Evolutionary conservation across 257 asterid genomes (phyloP), one percentile per base, ranked within the genome.

Genomic region (Fraxinus quadrangulata): DNA sequence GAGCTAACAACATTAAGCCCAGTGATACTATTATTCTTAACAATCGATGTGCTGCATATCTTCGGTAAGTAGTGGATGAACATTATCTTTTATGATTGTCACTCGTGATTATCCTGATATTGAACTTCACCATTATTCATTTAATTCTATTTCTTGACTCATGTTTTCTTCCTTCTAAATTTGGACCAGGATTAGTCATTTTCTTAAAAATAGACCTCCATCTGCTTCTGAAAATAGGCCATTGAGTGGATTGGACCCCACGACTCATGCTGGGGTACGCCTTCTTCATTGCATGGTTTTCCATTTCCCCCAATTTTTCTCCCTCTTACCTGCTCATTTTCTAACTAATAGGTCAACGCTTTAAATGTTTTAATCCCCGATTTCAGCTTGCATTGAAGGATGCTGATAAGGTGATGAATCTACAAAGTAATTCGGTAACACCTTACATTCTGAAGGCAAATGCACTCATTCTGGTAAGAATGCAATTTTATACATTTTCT

Each of bases 301-400:
- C 54, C 74, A 19, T 56, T 56, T 13, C 36, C 72, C 54, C 40
- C 9, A n/a, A 36, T 30, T 16, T 21, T 45, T 10, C 39, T 33
- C n/a, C 45, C 67, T 70, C 73, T 63, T 81, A 31, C 54, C 59
- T 75, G 65, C 63, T 19, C 33, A 28, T 66, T 37, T 75, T 49
- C 70, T 26, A 23, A 75, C 70, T 26, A 23, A 75, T 21, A 51
- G n/a, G n/a, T 59, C 74, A 19, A 70, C 63, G 66, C 31, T 77
- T 75, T 69, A 28, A 42, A 72, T 42, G 66, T 42, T 69, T 54
- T 72, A 68, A 59, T 74, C 19, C 45, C 59, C 74, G 47, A 45
- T 79, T 79, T 79, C 87, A 96, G 99, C 97, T 93, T 86, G 98
- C 97, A 10, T 72, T 94, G 67, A 96, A 92, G 88, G 99, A 96